Evolutionary conservation across 2,329 filamentous ascomycete genomes (phyloP).

Genomic region (Penicillium sp.): DNA sequence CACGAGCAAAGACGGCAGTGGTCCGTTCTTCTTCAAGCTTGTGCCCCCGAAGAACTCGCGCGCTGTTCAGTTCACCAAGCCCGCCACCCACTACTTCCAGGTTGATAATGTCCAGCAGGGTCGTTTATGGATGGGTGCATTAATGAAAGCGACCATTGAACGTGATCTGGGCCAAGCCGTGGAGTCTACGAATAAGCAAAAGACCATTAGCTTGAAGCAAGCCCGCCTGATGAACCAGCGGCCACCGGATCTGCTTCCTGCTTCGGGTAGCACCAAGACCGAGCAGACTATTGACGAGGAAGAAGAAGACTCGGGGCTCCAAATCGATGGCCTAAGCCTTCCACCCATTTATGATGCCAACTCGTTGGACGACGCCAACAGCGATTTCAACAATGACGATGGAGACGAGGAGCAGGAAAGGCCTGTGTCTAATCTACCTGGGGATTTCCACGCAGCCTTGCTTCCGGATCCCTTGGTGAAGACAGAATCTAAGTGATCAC

Average conservation of each 20-base stretch:
- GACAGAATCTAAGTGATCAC: constrained; percentile 23
- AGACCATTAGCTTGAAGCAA: constrained; percentile 89
- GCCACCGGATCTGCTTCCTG: constrained; percentile 78
- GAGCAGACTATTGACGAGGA: constrained; percentile 21
- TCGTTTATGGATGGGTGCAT: constrained; percentile 92
- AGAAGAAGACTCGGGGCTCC: constrained; percentile 27
- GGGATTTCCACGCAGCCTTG: constrained; percentile 26
- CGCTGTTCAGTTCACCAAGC: constrained; percentile 95
- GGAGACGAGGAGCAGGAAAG: background rate
- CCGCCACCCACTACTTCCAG: constrained; percentile 95
- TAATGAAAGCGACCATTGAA: constrained; percentile 99
- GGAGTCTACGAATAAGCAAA: constrained; percentile 91
- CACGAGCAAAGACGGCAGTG: constrained; percentile 50
- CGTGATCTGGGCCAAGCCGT: constrained; percentile 73
- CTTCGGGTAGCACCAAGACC: constrained; percentile 30
- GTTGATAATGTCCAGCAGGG: constrained; percentile 86
- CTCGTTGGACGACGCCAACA: constrained; percentile 17
- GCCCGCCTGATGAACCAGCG: constrained; percentile 83
- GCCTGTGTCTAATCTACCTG: constrained; percentile 23
- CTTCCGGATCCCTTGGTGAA: constrained; percentile 28
- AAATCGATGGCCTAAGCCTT: constrained; percentile 33
- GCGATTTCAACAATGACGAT: constrained; percentile 5
- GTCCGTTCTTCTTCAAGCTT: constrained; percentile 97
- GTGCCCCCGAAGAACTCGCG: constrained; percentile 84
- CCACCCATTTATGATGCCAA: constrained; percentile 15